A percentile compares a stretch with the other conserved stretches of the same genome.
Conservation (phyloP, 2,329 filamentous ascomycete genomes). For the Sphaerulina populicola region DNA sequence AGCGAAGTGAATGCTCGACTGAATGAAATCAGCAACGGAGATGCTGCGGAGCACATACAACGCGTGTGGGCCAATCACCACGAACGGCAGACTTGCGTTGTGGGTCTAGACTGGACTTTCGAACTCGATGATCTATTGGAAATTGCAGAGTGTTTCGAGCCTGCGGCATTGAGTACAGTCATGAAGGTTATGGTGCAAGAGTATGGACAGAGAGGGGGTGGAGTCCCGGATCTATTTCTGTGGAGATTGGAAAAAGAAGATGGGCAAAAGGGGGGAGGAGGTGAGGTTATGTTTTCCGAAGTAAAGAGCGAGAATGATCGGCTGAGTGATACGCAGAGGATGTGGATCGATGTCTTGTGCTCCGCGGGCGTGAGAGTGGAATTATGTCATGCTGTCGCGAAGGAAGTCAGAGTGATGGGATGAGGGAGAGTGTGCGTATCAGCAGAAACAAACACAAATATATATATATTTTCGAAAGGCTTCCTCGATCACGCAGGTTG, state of each 20-base stretch:
- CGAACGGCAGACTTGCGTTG: conserved; percentile 69
- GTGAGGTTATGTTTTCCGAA: conserved; percentile 38
- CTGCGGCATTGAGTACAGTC: conserved; percentile 69
- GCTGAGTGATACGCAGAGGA: conserved; percentile 85
- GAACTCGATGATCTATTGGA: conserved; percentile 69
- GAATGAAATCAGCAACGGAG: conserved; percentile 78
- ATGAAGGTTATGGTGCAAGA: conserved; percentile 96
- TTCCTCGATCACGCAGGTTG: not conserved
- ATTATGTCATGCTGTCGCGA: conserved; percentile 59
- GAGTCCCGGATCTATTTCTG: conserved; percentile 85
- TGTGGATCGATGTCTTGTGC: conserved; percentile 93
- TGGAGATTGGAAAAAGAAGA: conserved; percentile 52
- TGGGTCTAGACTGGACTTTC: conserved; percentile 88
- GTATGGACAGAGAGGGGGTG: conserved; percentile 75
- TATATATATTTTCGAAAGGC: too few relatives aligned
- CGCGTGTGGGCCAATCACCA: conserved; percentile 60
- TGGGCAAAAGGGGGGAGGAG: conserved; percentile 20
- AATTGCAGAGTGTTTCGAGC: conserved; percentile 67
- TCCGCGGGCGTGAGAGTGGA: conserved; percentile 80
- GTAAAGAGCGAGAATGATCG: conserved; percentile 66
- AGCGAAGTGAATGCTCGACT: conserved; percentile 84
- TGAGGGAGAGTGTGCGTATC: not conserved
- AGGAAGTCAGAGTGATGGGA: conserved; percentile 38
- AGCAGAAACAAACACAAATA: too few relatives aligned
- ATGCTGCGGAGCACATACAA: conserved; percentile 57